phyloP scores from a whole-genome alignment of 495 filamentous ascomycete genomes.

The Hypoxylon lienhwacheense region DNA sequence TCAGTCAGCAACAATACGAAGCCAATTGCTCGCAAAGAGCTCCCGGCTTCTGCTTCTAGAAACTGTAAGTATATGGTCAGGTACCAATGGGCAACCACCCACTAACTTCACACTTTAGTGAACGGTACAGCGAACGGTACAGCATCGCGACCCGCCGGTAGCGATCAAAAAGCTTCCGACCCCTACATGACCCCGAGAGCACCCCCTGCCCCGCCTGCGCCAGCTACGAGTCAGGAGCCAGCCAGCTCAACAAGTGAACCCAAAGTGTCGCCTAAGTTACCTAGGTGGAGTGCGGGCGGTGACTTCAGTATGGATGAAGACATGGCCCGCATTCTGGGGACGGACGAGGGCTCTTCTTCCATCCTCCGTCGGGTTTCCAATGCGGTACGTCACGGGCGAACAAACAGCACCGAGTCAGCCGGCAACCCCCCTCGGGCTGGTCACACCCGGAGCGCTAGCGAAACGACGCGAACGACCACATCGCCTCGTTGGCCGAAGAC shows the following conservation, averaged over 20 bases:
- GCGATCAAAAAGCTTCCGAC: constrained; percentile 54
- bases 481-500: constrained; percentile 72
- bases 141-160: constrained; percentile 34
- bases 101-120: constrained; percentile 15
- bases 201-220: constrained; percentile 60
- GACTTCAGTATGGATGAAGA: constrained; percentile 92
- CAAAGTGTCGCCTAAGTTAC: constrained; percentile 69
- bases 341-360: constrained; percentile 68
- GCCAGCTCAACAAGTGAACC: constrained; percentile 55
- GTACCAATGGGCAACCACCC: not conserved
- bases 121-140: constrained; percentile 47
- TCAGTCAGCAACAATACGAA: constrained; percentile 41
- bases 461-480: constrained; percentile 56
- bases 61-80: constrained; percentile 38
- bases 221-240: constrained; percentile 57
- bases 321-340: constrained; percentile 75
- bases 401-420: constrained; percentile 68
- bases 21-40: constrained; percentile 53
- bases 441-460: constrained; percentile 58
- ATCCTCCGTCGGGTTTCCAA: constrained; percentile 88
- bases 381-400: constrained; percentile 90
- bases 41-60: constrained; percentile 42
- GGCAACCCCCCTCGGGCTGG: constrained; percentile 41
- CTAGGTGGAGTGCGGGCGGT: constrained; percentile 70
- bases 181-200: constrained; percentile 65